Conservation (phyloP, 2,329 filamentous ascomycete genomes). For the Cytospora chrysosperma region DNA sequence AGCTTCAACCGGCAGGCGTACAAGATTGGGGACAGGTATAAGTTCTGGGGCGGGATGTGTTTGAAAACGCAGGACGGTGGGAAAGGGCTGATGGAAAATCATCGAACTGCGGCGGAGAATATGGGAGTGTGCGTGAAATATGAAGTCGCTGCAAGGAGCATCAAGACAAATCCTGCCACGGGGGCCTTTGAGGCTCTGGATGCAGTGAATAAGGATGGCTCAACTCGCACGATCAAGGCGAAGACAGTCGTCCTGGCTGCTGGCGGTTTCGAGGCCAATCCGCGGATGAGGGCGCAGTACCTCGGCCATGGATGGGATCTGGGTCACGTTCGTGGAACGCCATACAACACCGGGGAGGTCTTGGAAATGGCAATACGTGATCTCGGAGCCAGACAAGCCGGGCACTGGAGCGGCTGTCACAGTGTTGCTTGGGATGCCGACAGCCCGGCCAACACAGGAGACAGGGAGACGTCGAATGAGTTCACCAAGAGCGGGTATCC, state of each 20-base stretch:
- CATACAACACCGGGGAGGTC: constrained; percentile 61
- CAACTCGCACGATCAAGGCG: constrained; percentile 33
- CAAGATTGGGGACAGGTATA: constrained; percentile 56
- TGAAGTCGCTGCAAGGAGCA: constrained; percentile 43
- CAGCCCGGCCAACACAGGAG: constrained; percentile 52
- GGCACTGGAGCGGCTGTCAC: constrained; percentile 66
- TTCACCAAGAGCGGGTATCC: constrained; percentile 70
- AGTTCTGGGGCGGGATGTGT: constrained; percentile 67
- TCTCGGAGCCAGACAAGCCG: constrained; percentile 49
- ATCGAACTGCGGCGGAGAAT: constrained; percentile 42
- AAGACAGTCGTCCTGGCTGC: constrained; percentile 53
- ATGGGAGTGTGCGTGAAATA: constrained; percentile 46
- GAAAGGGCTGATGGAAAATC: constrained; percentile 55
- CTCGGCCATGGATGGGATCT: constrained; percentile 62
- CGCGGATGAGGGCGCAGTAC: constrained; percentile 52
- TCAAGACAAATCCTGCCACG: constrained; percentile 35
- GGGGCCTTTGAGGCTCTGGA: constrained; percentile 36
- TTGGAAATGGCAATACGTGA: constrained; percentile 53
- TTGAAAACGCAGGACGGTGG: constrained; percentile 59
- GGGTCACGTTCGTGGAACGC: constrained; percentile 61
- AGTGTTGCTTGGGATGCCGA: constrained; percentile 65
- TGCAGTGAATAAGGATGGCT: constrained; percentile 28
- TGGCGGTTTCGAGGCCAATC: constrained; percentile 64
- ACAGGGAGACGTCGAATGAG: constrained; percentile 61
- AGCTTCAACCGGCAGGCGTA: constrained; percentile 67